Percentiles rank a stretch among this genome's conserved stretches.
Evolutionary conservation across 495 filamentous ascomycete species (phyloP).

Genomic region (Penicillium silybi): DNA sequence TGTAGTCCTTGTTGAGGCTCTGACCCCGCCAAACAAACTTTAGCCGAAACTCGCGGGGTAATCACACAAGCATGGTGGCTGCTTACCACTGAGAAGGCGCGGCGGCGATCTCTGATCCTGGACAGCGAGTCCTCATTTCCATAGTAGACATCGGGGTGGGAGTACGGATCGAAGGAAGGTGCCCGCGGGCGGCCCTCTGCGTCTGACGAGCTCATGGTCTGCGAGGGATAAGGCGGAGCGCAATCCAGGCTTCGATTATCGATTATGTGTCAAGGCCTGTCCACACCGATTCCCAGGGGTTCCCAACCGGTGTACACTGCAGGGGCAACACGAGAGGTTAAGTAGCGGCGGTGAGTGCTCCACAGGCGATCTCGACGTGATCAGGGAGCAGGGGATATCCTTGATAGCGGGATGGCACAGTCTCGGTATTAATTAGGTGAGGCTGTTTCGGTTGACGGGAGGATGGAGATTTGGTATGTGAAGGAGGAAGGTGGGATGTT

Average conservation of each 20-base stretch:
- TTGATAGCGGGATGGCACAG: slow-evolving; percentile 3
- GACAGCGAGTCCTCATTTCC: slow-evolving; percentile 37
- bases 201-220: slow-evolving; percentile 35
- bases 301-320: background rate
- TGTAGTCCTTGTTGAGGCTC: slow-evolving; percentile 30
- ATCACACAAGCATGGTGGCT: slow-evolving; percentile 15
- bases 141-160: slow-evolving; percentile 49
- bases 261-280: slow-evolving; percentile 21
- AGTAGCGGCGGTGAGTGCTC: background rate
- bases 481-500: too few species aligned
- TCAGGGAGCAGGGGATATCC: slow-evolving; percentile 5
- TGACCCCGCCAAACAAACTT: background rate
- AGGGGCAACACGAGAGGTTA: background rate
- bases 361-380: background rate
- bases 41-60: slow-evolving; percentile 8
- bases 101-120: slow-evolving; percentile 34
- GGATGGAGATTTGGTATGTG: background rate
- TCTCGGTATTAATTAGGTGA: slow-evolving; percentile 1
- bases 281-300: slow-evolving; percentile 22
- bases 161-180: slow-evolving; percentile 44
- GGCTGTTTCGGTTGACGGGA: background rate
- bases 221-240: background rate
- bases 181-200: slow-evolving; percentile 23
- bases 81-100: slow-evolving; percentile 48
- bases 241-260: slow-evolving; percentile 13